Base-by-base conservation (phyloP, 176 grass and related monocot species). In the Aegilops speltoides region DNA sequence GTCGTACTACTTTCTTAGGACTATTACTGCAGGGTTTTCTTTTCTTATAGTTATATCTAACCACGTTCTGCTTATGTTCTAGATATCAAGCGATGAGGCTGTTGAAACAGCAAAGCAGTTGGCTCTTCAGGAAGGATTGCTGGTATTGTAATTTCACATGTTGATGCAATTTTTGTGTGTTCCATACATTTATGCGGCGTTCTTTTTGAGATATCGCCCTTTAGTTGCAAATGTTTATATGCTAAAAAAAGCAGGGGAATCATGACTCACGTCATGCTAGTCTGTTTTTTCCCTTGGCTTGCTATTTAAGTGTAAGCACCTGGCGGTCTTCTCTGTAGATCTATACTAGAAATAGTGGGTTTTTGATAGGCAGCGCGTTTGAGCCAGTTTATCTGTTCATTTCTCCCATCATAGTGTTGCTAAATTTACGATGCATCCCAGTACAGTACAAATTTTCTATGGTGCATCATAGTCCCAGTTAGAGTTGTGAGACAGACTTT, bases 11-110 rank as follows among this genome's bases (percentile, higher is more conserved):
- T 50, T 75, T 19, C 41, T 28, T 75, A 0, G 13, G 71, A 46
- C 8, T 26, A 46, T 74, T 74, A 9, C 71, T 74, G 54, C 6
- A 24, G 45, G 9, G 46, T 41, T 77, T 77, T 61, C 1, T 31
- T 64, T 63, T 59, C 23, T 66, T 32, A 83, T 86, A 59, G 64
- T 85, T 61, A 37, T 83, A 19, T 84, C 38, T 70, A 20, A 64
- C 36, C 12, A 1, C 8, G 31, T 79, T 61, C 9, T 56, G 23
- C 48, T 78, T 46, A 66, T 86, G 77, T 64, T 84, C 31, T 70
- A 98, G 97, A 83, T 96, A 91, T 98, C 97, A 77, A 98, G 94
- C 33, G 92, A 94, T 20, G 94, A 98, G 82, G 91, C 96, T 87
- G 68, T 98, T 86, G 94, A 98, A 79, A 96, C 85, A 66, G 96